These are phyloP conservation scores for Saccharum officinarum DNA, from an alignment of 176 grass and related monocot genomes.

Conservation along the genomic window DNA sequence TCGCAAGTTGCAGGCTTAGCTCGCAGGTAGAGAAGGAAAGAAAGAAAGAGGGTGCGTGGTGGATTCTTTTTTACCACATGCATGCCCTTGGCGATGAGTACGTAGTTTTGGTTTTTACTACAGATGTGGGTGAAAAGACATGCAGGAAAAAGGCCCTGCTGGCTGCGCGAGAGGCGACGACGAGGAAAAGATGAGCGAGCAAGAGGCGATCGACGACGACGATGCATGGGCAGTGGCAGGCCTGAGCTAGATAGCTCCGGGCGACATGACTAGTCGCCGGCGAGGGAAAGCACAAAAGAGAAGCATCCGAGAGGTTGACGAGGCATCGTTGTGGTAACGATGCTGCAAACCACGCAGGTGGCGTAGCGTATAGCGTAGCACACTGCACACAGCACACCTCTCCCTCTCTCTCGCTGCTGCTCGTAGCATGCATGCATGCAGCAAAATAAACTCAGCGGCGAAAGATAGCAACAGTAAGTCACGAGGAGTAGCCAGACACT, in stretches of 20 bases:
- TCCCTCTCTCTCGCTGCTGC: background rate
- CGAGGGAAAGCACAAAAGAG: constrained; percentile 58
- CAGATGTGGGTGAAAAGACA: constrained; percentile 53
- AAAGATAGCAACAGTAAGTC: constrained; percentile 32
- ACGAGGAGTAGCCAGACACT: constrained; percentile 13
- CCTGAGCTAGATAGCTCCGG: constrained; percentile 1
- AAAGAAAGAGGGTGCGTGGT: background rate
- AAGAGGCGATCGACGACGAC: background rate
- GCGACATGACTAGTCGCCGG: constrained; percentile 46
- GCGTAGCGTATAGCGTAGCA: background rate
- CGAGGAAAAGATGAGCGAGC: constrained; percentile 32
- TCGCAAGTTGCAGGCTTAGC: background rate
- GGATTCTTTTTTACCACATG: constrained; percentile 21
- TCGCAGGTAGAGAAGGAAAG: background rate
- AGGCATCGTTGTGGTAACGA: constrained; percentile 23
- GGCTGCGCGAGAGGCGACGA: background rate
- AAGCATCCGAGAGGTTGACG: constrained; percentile 49
- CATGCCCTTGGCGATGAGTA: background rate
- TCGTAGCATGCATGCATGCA: constrained; percentile 6
- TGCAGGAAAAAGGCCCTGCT: constrained; percentile 29
- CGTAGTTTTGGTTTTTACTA: constrained; percentile 24
- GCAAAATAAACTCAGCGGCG: constrained; percentile 24
- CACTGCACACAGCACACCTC: too few species aligned
- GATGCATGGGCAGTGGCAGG: background rate
- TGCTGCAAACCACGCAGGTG: background rate